A percentile compares a stretch with the other conserved stretches of the same genome.
These are phyloP conservation scores for Stenogyne calaminthoides DNA, from an alignment of 305 asterid species.

Conservation along the genomic window DNA sequence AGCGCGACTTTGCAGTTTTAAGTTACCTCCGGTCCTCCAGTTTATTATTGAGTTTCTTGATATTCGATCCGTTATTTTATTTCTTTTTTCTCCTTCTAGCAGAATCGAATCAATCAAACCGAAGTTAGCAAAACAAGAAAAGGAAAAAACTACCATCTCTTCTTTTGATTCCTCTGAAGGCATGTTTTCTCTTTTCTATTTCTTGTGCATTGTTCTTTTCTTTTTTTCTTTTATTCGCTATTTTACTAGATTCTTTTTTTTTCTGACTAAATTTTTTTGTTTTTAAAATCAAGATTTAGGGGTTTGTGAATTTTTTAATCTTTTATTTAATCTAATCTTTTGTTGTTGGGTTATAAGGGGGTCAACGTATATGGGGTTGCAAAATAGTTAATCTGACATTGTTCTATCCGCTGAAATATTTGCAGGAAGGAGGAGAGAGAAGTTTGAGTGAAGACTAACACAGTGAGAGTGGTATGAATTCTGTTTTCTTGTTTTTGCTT, in stretches of 20 bases:
- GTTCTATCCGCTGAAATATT: slow-evolving; percentile 28
- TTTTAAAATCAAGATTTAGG: slow-evolving; percentile 27
- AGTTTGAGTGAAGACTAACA: slow-evolving; percentile 13
- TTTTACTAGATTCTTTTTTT: slow-evolving; percentile 19
- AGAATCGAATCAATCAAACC: slow-evolving; percentile 29
- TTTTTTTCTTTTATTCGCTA: background rate
- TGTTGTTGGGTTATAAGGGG: slow-evolving; percentile 25
- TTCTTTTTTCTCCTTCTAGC: slow-evolving; percentile 29
- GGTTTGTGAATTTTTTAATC: background rate
- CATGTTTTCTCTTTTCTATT: slow-evolving; percentile 1
- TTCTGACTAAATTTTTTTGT: slow-evolving; percentile 26
- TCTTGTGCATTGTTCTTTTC: background rate
- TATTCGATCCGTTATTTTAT: slow-evolving; percentile 15
- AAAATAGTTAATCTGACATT: slow-evolving; percentile 35
- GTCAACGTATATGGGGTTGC: slow-evolving; percentile 33
- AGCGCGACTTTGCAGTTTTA: slow-evolving; percentile 24
- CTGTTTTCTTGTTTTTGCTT: slow-evolving; percentile 4
- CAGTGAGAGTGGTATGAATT: slow-evolving; percentile 16
- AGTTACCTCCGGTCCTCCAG: slow-evolving; percentile 17
- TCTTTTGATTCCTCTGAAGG: slow-evolving; percentile 28
- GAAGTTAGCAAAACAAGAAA: slow-evolving; percentile 29
- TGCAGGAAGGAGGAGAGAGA: slow-evolving; percentile 30
- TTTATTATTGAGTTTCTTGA: slow-evolving; percentile 27
- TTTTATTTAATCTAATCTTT: background rate
- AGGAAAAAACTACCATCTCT: background rate